Base-by-base conservation (phyloP, 306 rosid species). In the Cucurbita moschata region DNA sequence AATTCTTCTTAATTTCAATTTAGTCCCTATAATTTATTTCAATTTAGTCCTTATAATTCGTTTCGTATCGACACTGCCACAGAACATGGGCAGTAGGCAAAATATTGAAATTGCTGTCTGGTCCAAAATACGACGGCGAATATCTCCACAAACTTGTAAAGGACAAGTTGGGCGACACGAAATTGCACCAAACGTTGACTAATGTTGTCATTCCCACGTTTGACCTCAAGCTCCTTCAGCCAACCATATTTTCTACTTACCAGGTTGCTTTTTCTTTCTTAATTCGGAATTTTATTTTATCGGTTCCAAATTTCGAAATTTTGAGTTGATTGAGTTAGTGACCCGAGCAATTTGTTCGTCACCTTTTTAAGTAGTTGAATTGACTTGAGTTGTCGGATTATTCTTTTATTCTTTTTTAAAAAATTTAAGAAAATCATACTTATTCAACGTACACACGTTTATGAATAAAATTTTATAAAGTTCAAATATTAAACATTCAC, bases 131-230 rank as follows among this genome's bases (percentile, higher is more conserved):
- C 15, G 81, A 86, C 2, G 83, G 85, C 0, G 43, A 77, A 40
- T 79, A 86, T 73, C 72, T 83, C 30, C 89, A 77, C 23, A 75
- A 72, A 10, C 43, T 80, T 7, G 58, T 86, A 0, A 73, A 40
- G 67, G 80, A 86, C 50, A 77, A 74, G 26, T 19, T 86, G 12
- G 82, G 87, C 3, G 78, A 79, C 26, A 73, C 18, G 7, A 72
- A 43, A 9, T 35, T 83, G 11, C 68, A 47, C 35, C 79, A 81
- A 42, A 81, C 87, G 2, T 26, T 83, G 49, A 81, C 87, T 19
- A 83, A 86, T 40, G 76, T 86, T 7, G 79, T 83, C 3, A 77
- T 77, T 26, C 86, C 89, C 23, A 77, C 82, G 52, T 83, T 81
- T 53, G 89, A 86, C 35, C 81, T 83, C 42, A 81, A 81, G 55